Base-by-base conservation (phyloP, 352 stramenopile species). In the Globisporangium camurandrum region DNA sequence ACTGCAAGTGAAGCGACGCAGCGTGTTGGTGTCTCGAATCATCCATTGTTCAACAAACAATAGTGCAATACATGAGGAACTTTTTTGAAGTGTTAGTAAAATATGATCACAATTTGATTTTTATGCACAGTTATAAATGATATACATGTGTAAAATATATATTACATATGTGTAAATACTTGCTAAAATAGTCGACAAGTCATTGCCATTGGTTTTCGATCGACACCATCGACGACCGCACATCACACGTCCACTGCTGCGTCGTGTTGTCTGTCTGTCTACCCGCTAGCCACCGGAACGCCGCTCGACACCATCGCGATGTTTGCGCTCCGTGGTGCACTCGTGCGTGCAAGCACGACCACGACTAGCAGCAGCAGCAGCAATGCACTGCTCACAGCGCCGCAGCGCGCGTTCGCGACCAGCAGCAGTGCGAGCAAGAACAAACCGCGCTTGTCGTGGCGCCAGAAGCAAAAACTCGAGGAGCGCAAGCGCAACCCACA, bases 41-140 rank as follows among this genome's bases (percentile, higher is more conserved):
- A 91, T 41, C 79, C 79, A n/a, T 66, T 91, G 8, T 87, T 87
- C 51, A 91, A 91, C 54, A 70, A 63, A 27, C 14, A 66, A 27
- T 59, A 53, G 44, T n/a, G 8, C 14, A 11, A 7, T 14, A 37
- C 31, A 4, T 19, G 17, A 41, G 36, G 36, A 9, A 11, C 17
- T 41, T 4, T 6, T 39, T 39, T 2, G 12, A 39, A 20, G 5
- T 20, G 33, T 39, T n/a, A 3, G 10, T 39, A 20, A 20, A 12
- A 6, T 39, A 20, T n/a, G 1, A 4, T 9, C 4, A 39, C 8
- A 4, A 20, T 20, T 12, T 20, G 10, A 19, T 16, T 2, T 41
- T 17, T 41, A 41, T 41, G 16, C 11, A 39, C 5, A 19, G 10
- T 19, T 5, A 8, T 1, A 17, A 39, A 39, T 39, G 8, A 7